Evolutionary conservation across 352 stramenopile genomes (phyloP), one percentile per base, ranked within the genome.

Genomic region (Vaucheria bursata): DNA sequence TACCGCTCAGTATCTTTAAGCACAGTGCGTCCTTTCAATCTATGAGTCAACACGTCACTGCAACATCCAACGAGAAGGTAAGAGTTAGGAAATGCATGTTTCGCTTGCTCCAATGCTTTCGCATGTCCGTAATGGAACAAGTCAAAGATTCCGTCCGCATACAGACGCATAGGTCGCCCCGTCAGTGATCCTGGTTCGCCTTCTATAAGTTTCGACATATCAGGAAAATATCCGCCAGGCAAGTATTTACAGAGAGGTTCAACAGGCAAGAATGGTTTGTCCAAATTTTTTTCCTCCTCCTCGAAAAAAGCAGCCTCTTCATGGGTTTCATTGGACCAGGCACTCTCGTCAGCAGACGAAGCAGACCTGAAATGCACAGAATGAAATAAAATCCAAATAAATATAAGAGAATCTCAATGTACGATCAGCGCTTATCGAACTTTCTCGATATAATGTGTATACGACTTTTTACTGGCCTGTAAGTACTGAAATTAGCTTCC

Each of bases 1-100:
- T 92, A 94, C n/a, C 89, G 87, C 75, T 94, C 89, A 72, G 90
- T 87, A 79, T 94, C 89, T 73, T 88, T 91, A 87, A 94, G 91
- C 66, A 94, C 89, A 2, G 89, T 94, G 67, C 88, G 88, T 32
- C 89, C 89, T 79, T 94, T 94, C 71, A 93, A 87, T 64, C 89
- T 89, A 84, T 94, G 89, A 52, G 89, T 94, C 73, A 93, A 85
- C 64, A 91, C 87, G 73, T 94, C 90, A 73, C 86, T 93, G 84
- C 89, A 93, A 81, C 88, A 92, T 32, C 90, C 90, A n/a, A 94
- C 89, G 80, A 94, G 82, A 67, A 94, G 72, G 77, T 88, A 90
- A 53, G 88, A 87, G 84, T 94, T 92, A 34, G 90, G 90, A 78
- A 93, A 94, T 38, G 89, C 87, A 35, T 90, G 83, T 73, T 94